phyloP scores from a whole-genome alignment of 306 rosid genomes.

The Pyrus betulifolia region DNA sequence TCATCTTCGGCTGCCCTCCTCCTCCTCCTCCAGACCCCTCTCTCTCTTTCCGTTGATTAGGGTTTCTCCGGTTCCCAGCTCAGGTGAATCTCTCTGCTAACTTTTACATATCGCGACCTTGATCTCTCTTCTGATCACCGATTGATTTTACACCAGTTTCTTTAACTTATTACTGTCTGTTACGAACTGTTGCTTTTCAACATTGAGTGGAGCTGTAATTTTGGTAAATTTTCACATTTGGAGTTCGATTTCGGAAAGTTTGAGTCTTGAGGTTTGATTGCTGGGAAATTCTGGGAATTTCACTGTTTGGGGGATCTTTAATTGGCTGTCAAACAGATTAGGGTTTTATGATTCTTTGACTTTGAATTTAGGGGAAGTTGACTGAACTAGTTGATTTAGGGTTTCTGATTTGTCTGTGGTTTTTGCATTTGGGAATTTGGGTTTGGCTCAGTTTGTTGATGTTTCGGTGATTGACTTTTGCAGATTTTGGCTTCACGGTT shows the following conservation, averaged over 20 bases:
- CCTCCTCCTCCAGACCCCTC: neutral
- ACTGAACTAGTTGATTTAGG: neutral
- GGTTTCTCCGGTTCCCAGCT: constrained; percentile 5
- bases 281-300: neutral
- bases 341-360: constrained; percentile 6
- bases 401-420: neutral
- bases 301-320: neutral
- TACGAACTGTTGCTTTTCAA: neutral
- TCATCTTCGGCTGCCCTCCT: neutral
- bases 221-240: neutral
- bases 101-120: neutral
- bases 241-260: neutral
- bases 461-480: neutral
- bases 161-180: neutral
- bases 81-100: constrained; percentile 3
- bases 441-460: neutral
- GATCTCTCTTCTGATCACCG: neutral
- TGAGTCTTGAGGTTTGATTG: constrained; percentile 5
- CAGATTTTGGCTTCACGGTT: constrained; percentile 16
- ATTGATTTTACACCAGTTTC: neutral
- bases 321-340: constrained; percentile 8
- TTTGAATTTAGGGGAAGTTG: neutral
- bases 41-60: neutral
- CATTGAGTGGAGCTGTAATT: neutral
- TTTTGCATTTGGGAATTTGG: neutral